phyloP scores from a whole-genome alignment of 1,284 basidiomycete genomes.

The Cutaneotrichosporon cavernicola region DNA sequence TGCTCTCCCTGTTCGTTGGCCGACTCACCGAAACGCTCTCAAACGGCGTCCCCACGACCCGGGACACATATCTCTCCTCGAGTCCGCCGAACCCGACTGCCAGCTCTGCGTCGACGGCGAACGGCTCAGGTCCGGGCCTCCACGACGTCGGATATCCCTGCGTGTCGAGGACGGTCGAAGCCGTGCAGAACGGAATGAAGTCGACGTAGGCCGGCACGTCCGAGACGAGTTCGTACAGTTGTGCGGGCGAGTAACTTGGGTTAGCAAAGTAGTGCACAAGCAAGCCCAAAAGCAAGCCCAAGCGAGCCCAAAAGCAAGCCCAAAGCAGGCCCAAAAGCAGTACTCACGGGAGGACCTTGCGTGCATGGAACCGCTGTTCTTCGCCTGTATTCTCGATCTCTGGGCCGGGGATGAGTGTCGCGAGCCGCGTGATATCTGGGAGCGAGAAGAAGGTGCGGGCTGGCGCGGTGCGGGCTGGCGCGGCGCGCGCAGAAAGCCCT shows the following conservation, averaged over 20 bases:
- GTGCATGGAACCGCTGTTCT: slow-evolving; percentile 57
- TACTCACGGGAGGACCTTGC: slow-evolving; percentile 74
- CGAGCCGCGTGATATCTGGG: slow-evolving; percentile 49
- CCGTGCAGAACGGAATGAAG: slow-evolving; percentile 87
- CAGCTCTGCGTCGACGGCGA: slow-evolving; percentile 76
- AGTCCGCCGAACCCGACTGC: slow-evolving; percentile 85
- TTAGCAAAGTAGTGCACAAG: no score
- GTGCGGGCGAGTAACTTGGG: slow-evolving; percentile 65
- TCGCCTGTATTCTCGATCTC: slow-evolving; percentile 31
- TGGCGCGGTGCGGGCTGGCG: neutral
- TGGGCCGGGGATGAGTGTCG: slow-evolving; percentile 27
- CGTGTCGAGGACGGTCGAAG: slow-evolving; percentile 65
- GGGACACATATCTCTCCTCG: slow-evolving; percentile 81
- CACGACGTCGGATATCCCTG: slow-evolving; percentile 28
- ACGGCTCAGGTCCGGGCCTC: slow-evolving; percentile 52
- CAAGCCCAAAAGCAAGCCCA: no score
- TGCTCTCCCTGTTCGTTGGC: neutral
- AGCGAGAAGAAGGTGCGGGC: slow-evolving; percentile 49
- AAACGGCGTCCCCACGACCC: slow-evolving; percentile 73
- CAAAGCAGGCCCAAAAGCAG: neutral
- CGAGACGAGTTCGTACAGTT: slow-evolving; percentile 83
- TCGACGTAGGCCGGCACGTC: slow-evolving; percentile 80
- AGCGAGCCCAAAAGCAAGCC: neutral
- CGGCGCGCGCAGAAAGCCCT: no score
- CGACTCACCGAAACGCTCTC: slow-evolving; percentile 71